Evolutionary conservation across 129 eudicot species (phyloP).

Genomic region (Kitagawia praeruptora): DNA sequence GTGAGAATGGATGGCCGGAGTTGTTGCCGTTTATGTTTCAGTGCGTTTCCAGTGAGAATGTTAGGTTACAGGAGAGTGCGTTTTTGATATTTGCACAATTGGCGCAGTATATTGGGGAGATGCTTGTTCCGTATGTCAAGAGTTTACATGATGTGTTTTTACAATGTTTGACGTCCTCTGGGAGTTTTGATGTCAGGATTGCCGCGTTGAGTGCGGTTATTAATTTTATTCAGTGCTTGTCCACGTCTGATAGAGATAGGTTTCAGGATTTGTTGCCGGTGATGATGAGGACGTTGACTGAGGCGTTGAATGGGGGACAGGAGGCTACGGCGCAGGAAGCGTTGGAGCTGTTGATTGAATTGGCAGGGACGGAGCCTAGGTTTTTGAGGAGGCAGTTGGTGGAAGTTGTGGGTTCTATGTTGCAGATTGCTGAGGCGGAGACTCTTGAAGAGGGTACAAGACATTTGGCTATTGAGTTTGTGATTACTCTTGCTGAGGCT

Average conservation of each 20-base stretch:
- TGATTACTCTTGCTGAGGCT: slow-evolving; percentile 81
- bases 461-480: slow-evolving; percentile 85
- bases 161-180: slow-evolving; percentile 48
- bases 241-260: slow-evolving; percentile 71
- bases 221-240: slow-evolving; percentile 86
- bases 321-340: slow-evolving; percentile 98
- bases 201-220: slow-evolving; percentile 89
- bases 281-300: slow-evolving; percentile 91
- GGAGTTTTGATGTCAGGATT: slow-evolving; percentile 65
- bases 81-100: slow-evolving; percentile 78
- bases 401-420: slow-evolving; percentile 92
- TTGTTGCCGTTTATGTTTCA: slow-evolving; percentile 90
- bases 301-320: slow-evolving; percentile 74
- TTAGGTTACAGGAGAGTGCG: slow-evolving; percentile 71
- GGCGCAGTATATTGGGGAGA: slow-evolving; percentile 84
- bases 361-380: slow-evolving; percentile 98
- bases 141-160: slow-evolving; percentile 68
- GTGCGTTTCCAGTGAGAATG: slow-evolving; percentile 59
- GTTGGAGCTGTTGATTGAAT: slow-evolving; percentile 82
- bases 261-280: slow-evolving; percentile 92
- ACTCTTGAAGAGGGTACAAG: slow-evolving; percentile 79
- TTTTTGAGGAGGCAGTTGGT: slow-evolving; percentile 85
- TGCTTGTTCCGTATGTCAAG: slow-evolving; percentile 49
- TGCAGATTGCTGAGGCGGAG: slow-evolving; percentile 94
- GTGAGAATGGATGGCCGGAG: slow-evolving; percentile 83